Conservation (phyloP, 352 stramenopile genomes). For the Achlya hypogyna region DNA sequence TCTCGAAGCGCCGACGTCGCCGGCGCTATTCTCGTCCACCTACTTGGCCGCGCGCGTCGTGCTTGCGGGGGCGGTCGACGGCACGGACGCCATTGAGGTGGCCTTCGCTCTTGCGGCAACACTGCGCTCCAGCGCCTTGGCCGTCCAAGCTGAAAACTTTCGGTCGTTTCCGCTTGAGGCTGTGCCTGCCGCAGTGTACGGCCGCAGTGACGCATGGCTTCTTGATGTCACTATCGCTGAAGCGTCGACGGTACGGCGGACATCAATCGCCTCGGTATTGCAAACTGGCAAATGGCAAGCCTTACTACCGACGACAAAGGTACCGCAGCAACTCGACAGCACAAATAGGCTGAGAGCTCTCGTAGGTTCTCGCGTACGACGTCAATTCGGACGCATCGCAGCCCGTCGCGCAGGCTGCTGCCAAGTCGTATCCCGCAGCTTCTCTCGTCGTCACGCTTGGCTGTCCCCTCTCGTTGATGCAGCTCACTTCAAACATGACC, state of each 20-base stretch:
- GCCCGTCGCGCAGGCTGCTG: not conserved
- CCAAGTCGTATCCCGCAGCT: not conserved
- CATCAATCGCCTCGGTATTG: not conserved
- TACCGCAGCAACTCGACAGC: not conserved
- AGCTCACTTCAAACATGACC: too few species aligned
- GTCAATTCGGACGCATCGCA: not conserved
- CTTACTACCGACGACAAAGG: not conserved
- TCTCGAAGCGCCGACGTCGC: not conserved
- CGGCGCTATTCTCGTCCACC: not conserved
- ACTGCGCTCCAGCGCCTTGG: not conserved
- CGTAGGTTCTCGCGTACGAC: not conserved
- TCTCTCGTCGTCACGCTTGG: not conserved
- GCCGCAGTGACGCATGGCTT: not conserved
- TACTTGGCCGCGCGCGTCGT: not conserved
- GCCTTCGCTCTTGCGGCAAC: not conserved
- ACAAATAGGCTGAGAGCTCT: not conserved
- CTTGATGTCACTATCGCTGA: not conserved
- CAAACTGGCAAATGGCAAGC: not conserved
- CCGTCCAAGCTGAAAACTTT: not conserved
- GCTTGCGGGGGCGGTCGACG: not conserved
- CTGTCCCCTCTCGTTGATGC: not conserved
- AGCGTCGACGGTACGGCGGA: not conserved
- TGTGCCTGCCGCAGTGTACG: not conserved
- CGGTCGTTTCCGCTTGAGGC: not conserved
- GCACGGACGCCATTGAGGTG: not conserved